These are phyloP conservation scores for Malus hybrid DNA, from an alignment of 331 rosid genomes.

Conservation along the genomic window DNA sequence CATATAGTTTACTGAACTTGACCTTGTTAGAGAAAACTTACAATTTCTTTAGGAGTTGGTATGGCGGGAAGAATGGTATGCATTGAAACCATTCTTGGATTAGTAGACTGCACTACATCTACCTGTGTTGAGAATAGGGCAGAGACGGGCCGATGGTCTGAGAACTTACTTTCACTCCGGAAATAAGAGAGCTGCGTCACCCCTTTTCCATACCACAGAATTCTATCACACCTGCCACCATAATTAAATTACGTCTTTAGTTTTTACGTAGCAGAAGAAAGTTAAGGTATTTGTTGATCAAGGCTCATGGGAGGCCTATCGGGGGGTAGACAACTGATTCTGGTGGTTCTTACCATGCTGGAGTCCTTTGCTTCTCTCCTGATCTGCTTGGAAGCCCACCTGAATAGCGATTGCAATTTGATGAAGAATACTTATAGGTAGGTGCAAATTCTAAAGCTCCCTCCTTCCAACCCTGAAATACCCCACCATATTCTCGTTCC, in stretches of 20 bases:
- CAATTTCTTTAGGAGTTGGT: conserved; percentile 29
- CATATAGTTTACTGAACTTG: not conserved
- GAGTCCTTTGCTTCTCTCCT: conserved; percentile 94
- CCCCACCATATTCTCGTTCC: conserved; percentile 73
- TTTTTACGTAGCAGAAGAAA: not conserved
- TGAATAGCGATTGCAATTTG: conserved; percentile 59
- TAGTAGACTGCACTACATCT: conserved; percentile 41
- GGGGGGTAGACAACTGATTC: not conserved
- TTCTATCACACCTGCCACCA: conserved; percentile 80
- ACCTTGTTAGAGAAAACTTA: conserved; percentile 25
- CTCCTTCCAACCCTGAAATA: conserved; percentile 89
- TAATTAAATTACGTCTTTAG: not conserved
- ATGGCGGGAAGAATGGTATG: conserved; percentile 27
- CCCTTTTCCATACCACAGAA: conserved; percentile 92
- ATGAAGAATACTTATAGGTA: conserved; percentile 70
- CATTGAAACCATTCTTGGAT: conserved; percentile 28
- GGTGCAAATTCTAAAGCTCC: conserved; percentile 91
- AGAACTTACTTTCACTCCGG: conserved; percentile 86
- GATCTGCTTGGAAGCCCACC: conserved; percentile 59
- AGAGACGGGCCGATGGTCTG: conserved; percentile 95
- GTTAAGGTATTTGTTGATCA: not conserved
- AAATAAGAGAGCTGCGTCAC: conserved; percentile 79
- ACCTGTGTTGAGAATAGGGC: conserved; percentile 75
- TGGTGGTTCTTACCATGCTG: conserved; percentile 62
- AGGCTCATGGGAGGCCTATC: not conserved